phyloP scores from a whole-genome alignment of 2,329 filamentous ascomycete species.

The Spiromastix sp. region DNA sequence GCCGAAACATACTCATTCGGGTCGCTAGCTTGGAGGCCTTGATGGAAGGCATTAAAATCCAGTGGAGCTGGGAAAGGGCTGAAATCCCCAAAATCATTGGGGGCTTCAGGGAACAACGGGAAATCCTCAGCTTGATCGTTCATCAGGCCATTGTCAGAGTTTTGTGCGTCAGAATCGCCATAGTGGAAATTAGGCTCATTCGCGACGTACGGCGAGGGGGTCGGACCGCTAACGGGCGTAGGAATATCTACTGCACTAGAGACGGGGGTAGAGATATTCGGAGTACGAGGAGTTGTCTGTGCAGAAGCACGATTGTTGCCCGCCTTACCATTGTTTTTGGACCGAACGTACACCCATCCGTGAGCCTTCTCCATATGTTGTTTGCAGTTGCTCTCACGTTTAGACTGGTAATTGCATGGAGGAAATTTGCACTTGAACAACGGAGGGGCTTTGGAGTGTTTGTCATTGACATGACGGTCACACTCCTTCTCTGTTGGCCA shows the following conservation, averaged over 20 bases:
- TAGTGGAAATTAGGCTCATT: slow-evolving; percentile 16
- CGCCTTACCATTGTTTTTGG: slow-evolving; percentile 79
- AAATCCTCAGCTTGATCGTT: slow-evolving; percentile 14
- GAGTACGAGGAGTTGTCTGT: slow-evolving; percentile 48
- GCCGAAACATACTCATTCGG: slow-evolving; percentile 18
- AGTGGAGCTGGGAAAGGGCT: slow-evolving; percentile 12
- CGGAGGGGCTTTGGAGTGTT: slow-evolving; percentile 69
- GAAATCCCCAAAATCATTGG: slow-evolving; percentile 15
- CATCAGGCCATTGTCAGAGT: slow-evolving; percentile 1
- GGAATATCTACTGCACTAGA: slow-evolving; percentile 44
- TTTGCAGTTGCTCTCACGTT: slow-evolving; percentile 93
- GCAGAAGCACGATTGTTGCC: slow-evolving; percentile 31
- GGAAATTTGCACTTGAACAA: slow-evolving; percentile 76
- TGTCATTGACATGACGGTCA: slow-evolving; percentile 92
- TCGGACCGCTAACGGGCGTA: slow-evolving; percentile 33
- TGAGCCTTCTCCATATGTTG: slow-evolving; percentile 99
- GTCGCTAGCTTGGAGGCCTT: slow-evolving; percentile 18
- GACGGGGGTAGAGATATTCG: slow-evolving; percentile 53
- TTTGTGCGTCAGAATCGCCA: slow-evolving; percentile 6
- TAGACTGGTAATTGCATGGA: slow-evolving; percentile 86
- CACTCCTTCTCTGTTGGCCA: slow-evolving; percentile 98
- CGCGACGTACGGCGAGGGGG: slow-evolving; percentile 16
- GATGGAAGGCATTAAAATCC: slow-evolving; percentile 20
- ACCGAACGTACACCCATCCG: slow-evolving; percentile 79
- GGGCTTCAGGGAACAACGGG: slow-evolving; percentile 16